Percentiles rank a stretch among this genome's conserved stretches.
Conservation (phyloP, 192 early-diverging fungal genomes). For the Gaertneriomyces sp. region DNA sequence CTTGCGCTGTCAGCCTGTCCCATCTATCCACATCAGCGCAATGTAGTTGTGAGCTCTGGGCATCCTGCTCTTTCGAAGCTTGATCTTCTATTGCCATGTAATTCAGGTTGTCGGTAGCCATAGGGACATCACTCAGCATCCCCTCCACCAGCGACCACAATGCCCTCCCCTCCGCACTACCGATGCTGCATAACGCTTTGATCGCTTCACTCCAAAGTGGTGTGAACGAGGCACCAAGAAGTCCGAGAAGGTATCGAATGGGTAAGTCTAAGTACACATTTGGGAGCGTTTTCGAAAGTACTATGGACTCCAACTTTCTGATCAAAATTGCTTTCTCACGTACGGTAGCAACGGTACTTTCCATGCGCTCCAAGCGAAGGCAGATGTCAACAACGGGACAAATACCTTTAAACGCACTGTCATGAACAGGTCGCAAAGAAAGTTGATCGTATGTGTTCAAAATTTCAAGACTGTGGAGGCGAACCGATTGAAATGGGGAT, state of each 20-base stretch:
- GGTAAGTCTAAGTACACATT: conserved; percentile 65
- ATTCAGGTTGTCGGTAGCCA: too few relatives aligned
- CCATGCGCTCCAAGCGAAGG: conserved; percentile 62
- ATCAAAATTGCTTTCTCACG: conserved; percentile 80
- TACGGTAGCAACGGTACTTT: conserved; percentile 56
- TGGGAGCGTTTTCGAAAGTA: conserved; percentile 60
- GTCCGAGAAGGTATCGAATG: conserved; percentile 62
- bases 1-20: too few relatives aligned
- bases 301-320: conserved; percentile 64
- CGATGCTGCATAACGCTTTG: conserved; percentile 19
- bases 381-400: conserved; percentile 33
- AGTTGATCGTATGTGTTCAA: conserved; percentile 66
- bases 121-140: background rate
- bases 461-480: conserved; percentile 67
- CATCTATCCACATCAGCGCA: too few relatives aligned
- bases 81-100: too few relatives aligned
- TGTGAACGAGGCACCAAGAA: conserved; percentile 77
- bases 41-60: too few relatives aligned
- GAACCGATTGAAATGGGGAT: conserved; percentile 39
- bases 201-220: conserved; percentile 79
- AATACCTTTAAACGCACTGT: conserved; percentile 12
- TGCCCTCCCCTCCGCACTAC: background rate
- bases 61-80: too few relatives aligned
- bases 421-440: conserved; percentile 32
- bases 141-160: conserved; percentile 48